Base-by-base conservation (phyloP, 225 moss, liverwort and hornwort genomes). In the Marchantia polymorpha region DNA sequence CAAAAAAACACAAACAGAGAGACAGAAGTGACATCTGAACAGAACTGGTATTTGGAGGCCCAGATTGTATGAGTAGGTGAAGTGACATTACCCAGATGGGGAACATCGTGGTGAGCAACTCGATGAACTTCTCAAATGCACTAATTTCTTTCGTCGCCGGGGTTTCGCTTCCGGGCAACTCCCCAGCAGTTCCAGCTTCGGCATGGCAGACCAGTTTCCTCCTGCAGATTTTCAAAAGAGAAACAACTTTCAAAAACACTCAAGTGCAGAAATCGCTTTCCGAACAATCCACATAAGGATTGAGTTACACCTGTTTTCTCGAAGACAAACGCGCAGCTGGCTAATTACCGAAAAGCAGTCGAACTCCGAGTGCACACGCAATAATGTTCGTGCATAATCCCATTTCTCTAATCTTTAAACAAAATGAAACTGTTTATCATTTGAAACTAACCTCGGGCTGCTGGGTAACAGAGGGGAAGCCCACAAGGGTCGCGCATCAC, bases 51-150 rank as follows among this genome's bases (percentile, higher is more conserved):
- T 39, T 39, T 2, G 2, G 39, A 39, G 39, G 39, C 39, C 39
- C 56, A 56, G 19, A 56, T 19, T 56, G 19, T 8, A 56, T 56
- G 56, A 52, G 50, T 1, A 52, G 55, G 4, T n/a, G 10, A 64
- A 29, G 53, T 47, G 47, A 16, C 6, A 81, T 83, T 74, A 97
- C 97, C 99, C 99, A 99, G 7, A 99, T 69, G 51, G 99, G 99
- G 87, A 99, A 99, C 90, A 99, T 81, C 0, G 99, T 99, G 31
- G 99, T 99, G n/a, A 99, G 77, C 72, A 99, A 86, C 64, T 99
- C 99, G 81, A 99, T 91, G 79, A 99, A 92, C 81, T 93, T 93
- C 88, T 95, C 93, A 61, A 99, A 99, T 52, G 81, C 22, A n/a
- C 88, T 92, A 30, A 88, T 54, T 72, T 86, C 80, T 70, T 90